Base-by-base conservation (phyloP, 352 stramenopile species). In the Peronospora destructor region DNA sequence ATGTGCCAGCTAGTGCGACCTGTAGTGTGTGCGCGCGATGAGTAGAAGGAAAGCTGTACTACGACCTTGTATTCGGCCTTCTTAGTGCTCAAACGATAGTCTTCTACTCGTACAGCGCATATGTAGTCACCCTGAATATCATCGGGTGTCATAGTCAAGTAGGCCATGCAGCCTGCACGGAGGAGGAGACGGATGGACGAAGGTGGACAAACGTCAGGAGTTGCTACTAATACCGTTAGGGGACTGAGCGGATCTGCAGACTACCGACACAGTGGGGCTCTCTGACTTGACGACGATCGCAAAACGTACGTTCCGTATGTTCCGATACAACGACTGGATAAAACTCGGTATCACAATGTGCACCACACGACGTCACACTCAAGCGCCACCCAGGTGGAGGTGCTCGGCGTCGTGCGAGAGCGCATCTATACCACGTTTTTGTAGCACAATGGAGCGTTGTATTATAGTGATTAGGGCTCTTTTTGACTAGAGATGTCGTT, bases 1-100 rank as follows among this genome's bases (percentile, higher is more conserved):
- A 91, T 88, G 69, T 88, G 79, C 81, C 81, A 91, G 33, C 69
- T 85, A 34, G 76, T 87, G 38, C 61, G 71, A 4, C 69, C 79
- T 12, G 61, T 59, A 16, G 76, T 76, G 49, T 85, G 77, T 29
- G 72, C 81, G 19, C 77, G 74, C 23, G 79, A 84, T 42, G 70
- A 85, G 61, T 85, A 91, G 68, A 89, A 91, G 26, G 64, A 68
- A 19, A 88, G 56, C 28, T 67, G 59, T 32, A 87, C 71, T 7
- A 84, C 64, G 25, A 91, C 76, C 44, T 91, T 85, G 61, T 82
- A 91, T 71, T 91, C 80, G 57, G 71, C 76, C 53, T 87, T 89
- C 63, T 86, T 87, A 59, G 64, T 68, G 16, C 35, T 53, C 2
- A 88, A 56, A 30, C 80, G 77, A 61, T 85, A 88, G 57, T 87